Conservation (phyloP, 2,329 filamentous ascomycete genomes). For the Chaetomium sp. region DNA sequence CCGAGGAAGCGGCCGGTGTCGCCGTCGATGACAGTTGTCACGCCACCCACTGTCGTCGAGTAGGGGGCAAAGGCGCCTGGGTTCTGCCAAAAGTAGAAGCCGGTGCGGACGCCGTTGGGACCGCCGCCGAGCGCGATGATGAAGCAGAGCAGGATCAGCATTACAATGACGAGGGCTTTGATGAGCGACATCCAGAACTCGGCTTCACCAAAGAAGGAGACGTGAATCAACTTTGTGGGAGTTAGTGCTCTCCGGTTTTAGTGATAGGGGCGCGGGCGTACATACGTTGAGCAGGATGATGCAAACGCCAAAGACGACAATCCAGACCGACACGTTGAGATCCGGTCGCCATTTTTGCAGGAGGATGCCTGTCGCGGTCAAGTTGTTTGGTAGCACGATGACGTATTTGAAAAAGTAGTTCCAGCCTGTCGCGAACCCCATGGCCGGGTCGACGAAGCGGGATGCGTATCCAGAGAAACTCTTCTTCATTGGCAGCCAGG, state of each 20-base stretch:
- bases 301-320: slow-evolving; percentile 41
- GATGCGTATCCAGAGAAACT: slow-evolving; percentile 67
- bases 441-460: slow-evolving; percentile 59
- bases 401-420: slow-evolving; percentile 52
- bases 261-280: background rate
- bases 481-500: slow-evolving; percentile 63
- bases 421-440: slow-evolving; percentile 49
- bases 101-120: slow-evolving; percentile 43
- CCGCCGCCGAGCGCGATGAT: slow-evolving; percentile 46
- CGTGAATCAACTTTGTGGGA: slow-evolving; percentile 39
- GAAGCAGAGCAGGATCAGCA: slow-evolving; percentile 44
- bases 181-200: slow-evolving; percentile 52
- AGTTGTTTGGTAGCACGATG: slow-evolving; percentile 44
- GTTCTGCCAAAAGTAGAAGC: slow-evolving; percentile 49
- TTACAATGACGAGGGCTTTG: slow-evolving; percentile 49
- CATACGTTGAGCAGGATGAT: slow-evolving; percentile 43
- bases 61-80: slow-evolving; percentile 48
- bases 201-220: slow-evolving; percentile 49
- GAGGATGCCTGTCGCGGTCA: slow-evolving; percentile 45
- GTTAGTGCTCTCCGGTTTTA: background rate
- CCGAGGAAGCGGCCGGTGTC: slow-evolving; percentile 44
- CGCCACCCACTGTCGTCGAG: slow-evolving; percentile 27
- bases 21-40: slow-evolving; percentile 34
- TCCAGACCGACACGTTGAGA: slow-evolving; percentile 45
- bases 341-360: slow-evolving; percentile 44